phyloP scores from a whole-genome alignment of 1,139 yeast genomes.

The Suhomyces bribrorum region DNA sequence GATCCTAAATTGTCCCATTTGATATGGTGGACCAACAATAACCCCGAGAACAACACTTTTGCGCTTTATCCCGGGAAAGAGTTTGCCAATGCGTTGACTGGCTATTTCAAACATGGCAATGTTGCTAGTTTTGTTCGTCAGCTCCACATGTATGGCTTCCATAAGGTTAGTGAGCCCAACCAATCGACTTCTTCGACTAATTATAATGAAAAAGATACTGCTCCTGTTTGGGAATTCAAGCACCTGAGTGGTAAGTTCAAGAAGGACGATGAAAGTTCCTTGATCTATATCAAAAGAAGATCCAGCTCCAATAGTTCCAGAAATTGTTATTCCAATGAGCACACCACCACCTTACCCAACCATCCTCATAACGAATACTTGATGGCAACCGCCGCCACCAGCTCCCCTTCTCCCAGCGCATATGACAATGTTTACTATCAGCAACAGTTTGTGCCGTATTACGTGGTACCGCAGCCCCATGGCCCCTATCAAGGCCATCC shows the following conservation, averaged over 20 bases:
- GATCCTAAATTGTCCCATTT: conserved; percentile 49
- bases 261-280: conserved; percentile 69
- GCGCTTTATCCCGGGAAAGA: conserved; percentile 60
- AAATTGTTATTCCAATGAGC: conserved; percentile 10
- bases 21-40: conserved; percentile 79
- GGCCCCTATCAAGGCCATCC: conserved; percentile 3
- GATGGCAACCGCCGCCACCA: conserved; percentile 9
- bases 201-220: conserved; percentile 25
- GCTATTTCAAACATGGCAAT: conserved; percentile 49
- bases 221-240: conserved; percentile 78
- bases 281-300: conserved; percentile 69
- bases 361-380: conserved; percentile 12
- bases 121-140: conserved; percentile 51
- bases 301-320: conserved; percentile 34
- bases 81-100: conserved; percentile 45
- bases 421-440: conserved; percentile 11
- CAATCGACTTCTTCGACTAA: conserved; percentile 10
- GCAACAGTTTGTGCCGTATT: conserved; percentile 13
- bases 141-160: conserved; percentile 52
- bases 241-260: conserved; percentile 79
- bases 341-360: conserved; percentile 11
- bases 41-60: conserved; percentile 58
- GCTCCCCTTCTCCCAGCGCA: conserved; percentile 7
- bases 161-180: conserved; percentile 50
- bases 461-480: conserved; percentile 7